These are phyloP conservation scores for Euphrasia arctica DNA, from an alignment of 305 asterid genomes.

Conservation along the genomic window DNA sequence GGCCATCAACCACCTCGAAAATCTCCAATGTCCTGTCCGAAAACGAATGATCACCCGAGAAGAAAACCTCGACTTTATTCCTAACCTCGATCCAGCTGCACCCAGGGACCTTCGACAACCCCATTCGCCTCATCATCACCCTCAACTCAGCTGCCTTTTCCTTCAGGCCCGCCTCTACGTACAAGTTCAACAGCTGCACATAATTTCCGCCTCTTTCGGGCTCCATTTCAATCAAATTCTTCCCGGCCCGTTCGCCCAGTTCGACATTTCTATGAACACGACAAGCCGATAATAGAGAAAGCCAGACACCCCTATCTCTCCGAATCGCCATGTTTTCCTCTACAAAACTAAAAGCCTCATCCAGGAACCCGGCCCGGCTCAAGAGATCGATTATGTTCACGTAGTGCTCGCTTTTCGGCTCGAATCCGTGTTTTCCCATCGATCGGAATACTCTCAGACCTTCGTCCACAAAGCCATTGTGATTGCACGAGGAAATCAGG, in stretches of 20 bases:
- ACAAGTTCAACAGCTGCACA: conserved; percentile 58
- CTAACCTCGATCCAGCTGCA: conserved; percentile 86
- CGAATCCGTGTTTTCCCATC: conserved; percentile 53
- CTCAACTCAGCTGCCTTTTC: conserved; percentile 81
- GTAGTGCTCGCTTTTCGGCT: conserved; percentile 68
- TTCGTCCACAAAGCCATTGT: conserved; percentile 58
- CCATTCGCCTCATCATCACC: conserved; percentile 57
- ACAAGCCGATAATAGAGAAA: conserved; percentile 70
- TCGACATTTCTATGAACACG: conserved; percentile 56
- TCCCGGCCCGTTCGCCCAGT: conserved; percentile 72
- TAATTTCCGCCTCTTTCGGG: conserved; percentile 60
- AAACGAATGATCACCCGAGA: conserved; percentile 60
- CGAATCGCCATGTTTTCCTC: conserved; percentile 40
- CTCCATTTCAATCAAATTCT: conserved; percentile 51
- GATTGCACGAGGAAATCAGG: conserved; percentile 80
- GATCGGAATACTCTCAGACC: conserved; percentile 48
- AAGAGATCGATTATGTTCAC: conserved; percentile 68
- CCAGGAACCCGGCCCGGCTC: conserved; percentile 59
- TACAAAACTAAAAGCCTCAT: conserved; percentile 54
- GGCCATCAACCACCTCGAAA: conserved; percentile 43
- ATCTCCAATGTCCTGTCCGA: conserved; percentile 39
- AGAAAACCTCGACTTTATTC: conserved; percentile 56
- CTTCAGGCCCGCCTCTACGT: conserved; percentile 54
- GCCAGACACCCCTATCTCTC: conserved; percentile 62
- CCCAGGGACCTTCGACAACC: conserved; percentile 66